Evolutionary conservation across 2,329 filamentous ascomycete species (phyloP), one percentile per base, ranked within the genome.

Genomic region (Colletotrichum camelliae): DNA sequence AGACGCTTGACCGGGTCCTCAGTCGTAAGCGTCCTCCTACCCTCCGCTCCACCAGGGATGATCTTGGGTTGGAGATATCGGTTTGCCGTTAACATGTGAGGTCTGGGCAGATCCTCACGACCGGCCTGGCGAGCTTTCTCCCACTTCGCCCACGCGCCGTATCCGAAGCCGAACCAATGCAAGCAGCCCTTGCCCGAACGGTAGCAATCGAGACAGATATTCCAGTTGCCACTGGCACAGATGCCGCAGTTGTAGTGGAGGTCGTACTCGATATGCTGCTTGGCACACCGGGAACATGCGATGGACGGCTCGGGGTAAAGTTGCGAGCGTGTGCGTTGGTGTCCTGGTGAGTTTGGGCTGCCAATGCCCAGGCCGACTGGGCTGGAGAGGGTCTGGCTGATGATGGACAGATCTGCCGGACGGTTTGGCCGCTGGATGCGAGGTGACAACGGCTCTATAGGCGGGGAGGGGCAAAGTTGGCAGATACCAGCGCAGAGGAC

Each of bases 141-240:
- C 88, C 94, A 96, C 76, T 90, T 92, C 61, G 86, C 86, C 86
- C 92, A 91, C 0, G 95, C 95, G 6, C 90, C 90, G 79, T 93
- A 89, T 4, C 95, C 95, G 82, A 98, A 98, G 2, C 96, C 96
- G 79, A 93, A 96, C 95, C 96, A 98, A 82, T 97, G 91, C 21
- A 92, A 88, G 82, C 96, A 98, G 13, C 96, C 96, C 80, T 91
- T 91, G 10, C 93, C 93, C 15, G 87, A 82, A 33, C 95, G 92
- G 83, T 97, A 98, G 85, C 96, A 98, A 77, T 89, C 89, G 3
- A 94, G 85, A 81, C 96, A 98, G 13, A 98, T 87, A 81, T 96
- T 94, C 88, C 93, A 98, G 62, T 91, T 87, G 1, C 95, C 95
- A 7, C 89, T 86, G 18, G 90, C 88, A 83, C 96, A 98, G 66